A percentile compares a stretch with the other conserved stretches of the same genome.
phyloP scores from a whole-genome alignment of 164 flowering plant genomes.

The Stephania japonica region DNA sequence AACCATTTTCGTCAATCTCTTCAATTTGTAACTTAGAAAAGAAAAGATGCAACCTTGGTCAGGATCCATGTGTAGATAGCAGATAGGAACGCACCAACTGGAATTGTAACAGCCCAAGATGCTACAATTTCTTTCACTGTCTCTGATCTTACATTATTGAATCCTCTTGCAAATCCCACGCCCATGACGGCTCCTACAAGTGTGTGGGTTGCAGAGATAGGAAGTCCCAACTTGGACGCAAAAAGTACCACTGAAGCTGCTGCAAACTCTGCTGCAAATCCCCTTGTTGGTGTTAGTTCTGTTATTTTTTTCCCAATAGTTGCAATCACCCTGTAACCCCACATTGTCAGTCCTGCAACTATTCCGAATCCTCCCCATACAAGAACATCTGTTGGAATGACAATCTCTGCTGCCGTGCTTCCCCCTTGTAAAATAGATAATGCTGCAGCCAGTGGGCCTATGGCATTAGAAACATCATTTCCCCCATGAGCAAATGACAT shows the following conservation, averaged over 20 bases:
- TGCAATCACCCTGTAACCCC: slow-evolving; percentile 97
- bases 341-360: slow-evolving; percentile 87
- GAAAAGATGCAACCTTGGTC: slow-evolving; percentile 54
- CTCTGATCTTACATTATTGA: slow-evolving; percentile 87
- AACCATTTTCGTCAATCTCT: not conserved
- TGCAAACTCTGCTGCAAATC: slow-evolving; percentile 99
- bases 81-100: slow-evolving; percentile 87
- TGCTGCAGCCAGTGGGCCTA: slow-evolving; percentile 95
- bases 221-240: slow-evolving; percentile 92
- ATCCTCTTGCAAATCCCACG: slow-evolving; percentile 93
- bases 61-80: slow-evolving; percentile 76
- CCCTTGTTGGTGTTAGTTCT: slow-evolving; percentile 91
- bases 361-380: slow-evolving; percentile 99
- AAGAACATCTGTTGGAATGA: slow-evolving; percentile 84
- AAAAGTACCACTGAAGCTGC: slow-evolving; percentile 93
- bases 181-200: slow-evolving; percentile 99
- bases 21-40: slow-evolving; percentile 30
- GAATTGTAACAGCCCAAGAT: slow-evolving; percentile 90
- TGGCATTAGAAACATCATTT: slow-evolving; percentile 96
- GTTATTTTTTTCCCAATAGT: slow-evolving; percentile 98
- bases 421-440: slow-evolving; percentile 81
- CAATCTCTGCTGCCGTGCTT: slow-evolving; percentile 54
- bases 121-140: slow-evolving; percentile 86
- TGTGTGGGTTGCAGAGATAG: slow-evolving; percentile 96
- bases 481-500: slow-evolving; percentile 99